Percentiles rank a stretch among this genome's conserved stretches.
Evolutionary conservation across 2,329 filamentous ascomycete genomes (phyloP).

Genomic region (Talaromyces rugulosus): DNA sequence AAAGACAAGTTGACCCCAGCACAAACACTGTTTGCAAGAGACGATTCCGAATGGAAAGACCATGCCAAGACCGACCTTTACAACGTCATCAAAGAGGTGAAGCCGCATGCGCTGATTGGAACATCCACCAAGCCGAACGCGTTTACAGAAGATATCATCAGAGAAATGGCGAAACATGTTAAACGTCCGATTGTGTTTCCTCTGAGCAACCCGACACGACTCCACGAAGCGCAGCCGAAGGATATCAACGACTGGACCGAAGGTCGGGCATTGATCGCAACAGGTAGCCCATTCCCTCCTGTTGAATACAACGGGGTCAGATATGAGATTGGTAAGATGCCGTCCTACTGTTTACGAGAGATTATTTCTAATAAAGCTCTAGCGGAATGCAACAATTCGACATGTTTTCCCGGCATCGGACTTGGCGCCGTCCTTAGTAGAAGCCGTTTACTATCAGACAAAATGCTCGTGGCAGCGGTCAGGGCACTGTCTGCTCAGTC

Average conservation of each 20-base stretch:
- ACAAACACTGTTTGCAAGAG: conserved; percentile 64
- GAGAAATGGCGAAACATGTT: conserved; percentile 70
- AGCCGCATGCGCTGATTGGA: conserved; percentile 77
- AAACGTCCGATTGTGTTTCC: conserved; percentile 74
- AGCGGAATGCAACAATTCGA: conserved; percentile 86
- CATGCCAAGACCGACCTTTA: conserved; percentile 57
- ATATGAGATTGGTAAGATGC: conserved; percentile 49
- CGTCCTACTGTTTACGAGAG: neutral
- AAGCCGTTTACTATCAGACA: conserved; percentile 63
- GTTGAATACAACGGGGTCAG: conserved; percentile 57
- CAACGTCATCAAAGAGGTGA: conserved; percentile 64
- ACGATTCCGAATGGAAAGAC: conserved; percentile 58
- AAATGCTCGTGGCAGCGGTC: conserved; percentile 77
- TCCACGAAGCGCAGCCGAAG: conserved; percentile 75
- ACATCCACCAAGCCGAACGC: conserved; percentile 73
- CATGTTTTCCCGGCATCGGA: conserved; percentile 80
- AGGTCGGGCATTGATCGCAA: conserved; percentile 73
- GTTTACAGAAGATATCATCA: conserved; percentile 70
- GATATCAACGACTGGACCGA: conserved; percentile 76
- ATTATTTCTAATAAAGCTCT: conserved; percentile 26
- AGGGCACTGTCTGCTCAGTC: conserved; percentile 67
- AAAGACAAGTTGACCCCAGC: conserved; percentile 60
- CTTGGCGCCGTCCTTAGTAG: conserved; percentile 72
- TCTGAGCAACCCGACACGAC: conserved; percentile 76
- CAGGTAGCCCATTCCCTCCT: conserved; percentile 75